Evolutionary conservation across 768 basidiomycete species (phyloP).

Genomic region (Suillus lakei): DNA sequence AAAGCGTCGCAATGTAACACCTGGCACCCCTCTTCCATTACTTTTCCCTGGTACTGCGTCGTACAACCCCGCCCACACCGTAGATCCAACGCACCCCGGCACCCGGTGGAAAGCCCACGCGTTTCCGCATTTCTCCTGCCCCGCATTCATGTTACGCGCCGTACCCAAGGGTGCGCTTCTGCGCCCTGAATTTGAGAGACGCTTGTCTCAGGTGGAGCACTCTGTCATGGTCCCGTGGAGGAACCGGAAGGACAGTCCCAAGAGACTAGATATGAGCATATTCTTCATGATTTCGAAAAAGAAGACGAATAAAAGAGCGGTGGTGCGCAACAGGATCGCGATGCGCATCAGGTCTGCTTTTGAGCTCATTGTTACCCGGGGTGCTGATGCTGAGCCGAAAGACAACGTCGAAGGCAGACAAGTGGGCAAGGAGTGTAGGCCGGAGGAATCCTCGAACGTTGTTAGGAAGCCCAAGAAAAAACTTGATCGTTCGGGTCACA

Average conservation of each 20-base stretch:
- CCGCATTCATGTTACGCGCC: slow-evolving; percentile 8
- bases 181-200: slow-evolving; percentile 1
- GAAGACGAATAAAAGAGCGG: slow-evolving; percentile 11
- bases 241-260: background rate
- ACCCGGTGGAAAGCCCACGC: background rate
- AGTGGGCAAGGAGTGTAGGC: background rate
- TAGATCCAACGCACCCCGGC: slow-evolving; percentile 12
- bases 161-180: slow-evolving; percentile 11
- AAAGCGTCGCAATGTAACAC: slow-evolving; percentile 6
- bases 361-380: slow-evolving; percentile 7
- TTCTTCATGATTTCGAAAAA: slow-evolving; percentile 12
- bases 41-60: background rate
- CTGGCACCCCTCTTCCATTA: slow-evolving; percentile 12
- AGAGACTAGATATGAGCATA: slow-evolving; percentile 6
- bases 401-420: background rate
- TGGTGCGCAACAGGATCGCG: slow-evolving; percentile 10
- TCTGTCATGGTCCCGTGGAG: background rate
- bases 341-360: slow-evolving; percentile 11
- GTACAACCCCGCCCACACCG: background rate
- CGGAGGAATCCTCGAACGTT: background rate
- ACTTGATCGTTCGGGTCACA: background rate
- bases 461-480: slow-evolving; percentile 5
- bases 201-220: background rate
- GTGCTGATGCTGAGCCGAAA: background rate
- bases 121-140: slow-evolving; percentile 8